These are phyloP conservation scores for Penicillium arizonense DNA, from an alignment of 495 filamentous ascomycete genomes.

Conservation along the genomic window DNA sequence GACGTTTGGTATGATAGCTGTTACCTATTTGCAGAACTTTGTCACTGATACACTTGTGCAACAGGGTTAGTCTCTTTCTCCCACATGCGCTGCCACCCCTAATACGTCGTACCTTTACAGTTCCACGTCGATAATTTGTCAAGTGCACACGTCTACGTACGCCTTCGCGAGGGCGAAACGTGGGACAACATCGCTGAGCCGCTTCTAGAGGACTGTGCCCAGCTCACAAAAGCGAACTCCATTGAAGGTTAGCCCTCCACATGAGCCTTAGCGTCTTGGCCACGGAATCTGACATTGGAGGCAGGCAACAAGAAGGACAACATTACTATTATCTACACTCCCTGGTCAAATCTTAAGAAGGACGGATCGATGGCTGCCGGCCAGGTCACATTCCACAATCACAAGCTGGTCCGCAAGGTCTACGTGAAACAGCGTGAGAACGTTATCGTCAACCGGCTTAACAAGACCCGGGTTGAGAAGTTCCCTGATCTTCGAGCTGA, in stretches of 20 bases:
- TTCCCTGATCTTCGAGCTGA: conserved; percentile 77
- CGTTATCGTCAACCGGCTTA: conserved; percentile 88
- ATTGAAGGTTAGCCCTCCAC: conserved; percentile 70
- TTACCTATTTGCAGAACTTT: background rate
- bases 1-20: conserved; percentile 76
- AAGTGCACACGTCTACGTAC: conserved; percentile 92
- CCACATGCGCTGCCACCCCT: conserved; percentile 12
- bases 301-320: conserved; percentile 98
- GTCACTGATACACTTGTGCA: conserved; percentile 6
- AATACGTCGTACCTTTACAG: conserved; percentile 38
- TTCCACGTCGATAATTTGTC: conserved; percentile 98
- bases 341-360: conserved; percentile 95
- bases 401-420: conserved; percentile 75
- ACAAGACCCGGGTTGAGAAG: conserved; percentile 89
- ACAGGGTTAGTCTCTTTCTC: conserved; percentile 38
- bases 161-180: conserved; percentile 73
- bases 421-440: conserved; percentile 78
- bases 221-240: conserved; percentile 97
- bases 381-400: conserved; percentile 93
- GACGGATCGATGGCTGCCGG: conserved; percentile 94
- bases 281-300: background rate
- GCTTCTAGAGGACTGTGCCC: conserved; percentile 82
- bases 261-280: background rate
- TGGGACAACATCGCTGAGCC: conserved; percentile 81
- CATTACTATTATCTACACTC: conserved; percentile 92